A percentile compares a stretch with the other conserved stretches of the same genome.
phyloP scores from a whole-genome alignment of 306 rosid genomes.

The Erythrophleum fordii region DNA sequence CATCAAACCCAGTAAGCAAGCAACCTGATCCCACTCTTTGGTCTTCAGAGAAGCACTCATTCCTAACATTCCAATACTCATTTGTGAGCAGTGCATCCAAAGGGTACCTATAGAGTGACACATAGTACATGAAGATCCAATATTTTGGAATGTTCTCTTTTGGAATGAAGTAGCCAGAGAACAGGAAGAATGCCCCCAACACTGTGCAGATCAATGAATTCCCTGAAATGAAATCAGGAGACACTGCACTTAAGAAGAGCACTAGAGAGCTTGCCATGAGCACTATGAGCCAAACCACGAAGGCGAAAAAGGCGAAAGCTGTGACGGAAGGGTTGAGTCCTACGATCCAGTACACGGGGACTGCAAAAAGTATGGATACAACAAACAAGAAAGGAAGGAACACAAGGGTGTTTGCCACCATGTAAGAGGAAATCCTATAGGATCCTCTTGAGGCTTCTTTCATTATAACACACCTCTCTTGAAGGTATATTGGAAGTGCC shows the following conservation, averaged over 20 bases:
- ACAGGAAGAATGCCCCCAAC: conserved; percentile 83
- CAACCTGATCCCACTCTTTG: conserved; percentile 13
- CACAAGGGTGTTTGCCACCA: conserved; percentile 84
- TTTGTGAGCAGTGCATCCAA: conserved; percentile 78
- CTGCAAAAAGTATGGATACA: conserved; percentile 69
- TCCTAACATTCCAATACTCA: conserved; percentile 70
- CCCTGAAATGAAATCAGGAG: conserved; percentile 93
- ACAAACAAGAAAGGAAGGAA: conserved; percentile 80
- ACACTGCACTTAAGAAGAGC: conserved; percentile 76
- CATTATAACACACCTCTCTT: conserved; percentile 85
- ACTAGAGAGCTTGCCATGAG: conserved; percentile 92
- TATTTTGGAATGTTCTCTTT: conserved; percentile 81
- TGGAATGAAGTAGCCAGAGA: conserved; percentile 96
- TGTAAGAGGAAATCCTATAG: conserved; percentile 74
- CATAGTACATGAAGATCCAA: conserved; percentile 96
- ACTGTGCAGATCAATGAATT: conserved; percentile 85
- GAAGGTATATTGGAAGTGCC: conserved; percentile 89
- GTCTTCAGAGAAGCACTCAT: conserved; percentile 41
- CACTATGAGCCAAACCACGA: conserved; percentile 88
- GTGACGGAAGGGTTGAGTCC: conserved; percentile 78
- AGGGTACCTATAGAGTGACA: conserved; percentile 87
- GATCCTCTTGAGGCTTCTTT: conserved; percentile 91
- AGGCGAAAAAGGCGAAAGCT: conserved; percentile 73
- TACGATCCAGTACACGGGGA: conserved; percentile 84
- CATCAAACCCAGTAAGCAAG: conserved; percentile 66